Base-by-base conservation (phyloP, 1,284 basidiomycete species). In the Sphaerobolus stellatus region DNA sequence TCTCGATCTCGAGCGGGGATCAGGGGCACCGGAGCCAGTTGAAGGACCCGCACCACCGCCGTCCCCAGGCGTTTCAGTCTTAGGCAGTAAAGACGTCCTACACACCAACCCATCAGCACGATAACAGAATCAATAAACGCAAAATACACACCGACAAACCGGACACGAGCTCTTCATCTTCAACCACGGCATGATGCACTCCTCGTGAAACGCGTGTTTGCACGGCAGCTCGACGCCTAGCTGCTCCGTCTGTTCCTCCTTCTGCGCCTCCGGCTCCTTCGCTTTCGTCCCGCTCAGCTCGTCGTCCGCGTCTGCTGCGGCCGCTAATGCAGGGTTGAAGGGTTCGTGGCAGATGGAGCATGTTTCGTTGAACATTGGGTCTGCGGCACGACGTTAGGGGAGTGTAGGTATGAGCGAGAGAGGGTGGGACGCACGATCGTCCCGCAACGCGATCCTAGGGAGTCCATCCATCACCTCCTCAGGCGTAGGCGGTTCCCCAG, bases 81-180 rank as follows among this genome's bases (percentile, higher is more conserved):
- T 24, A 5, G 53, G 47, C n/a, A 54, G 25, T n/a, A 54, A 45
- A 41, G 53, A 54, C 24, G 36, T 54, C 18, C 53, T 54, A 24
- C 1, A 27, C 18, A 43, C 11, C 40, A 16, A 27, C 25, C 16
- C 16, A 33, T 28, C n/a, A 11, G 22, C 18, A 18, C 18, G 24
- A 28, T 18, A 5, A 24, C 3, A 40, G 8, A 5, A 40, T 5
- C 25, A 18, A 1, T 16, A 24, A 1, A 11, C 16, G 3, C 28
- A 4, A n/a, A 9, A 31, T 14, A 48, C 81, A 33, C 66, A 88
- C 82, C 90, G 79, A 75, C 90, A 93, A 11, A 91, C 88, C 31
- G 90, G 90, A 71, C 90, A 93, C 34, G 90, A 93, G 4, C 86
- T 90, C 58, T 85, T 90, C 1, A 84, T 85, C 63, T 87, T 89